Conservation (phyloP, 164 flowering plant genomes). For the Amborella trichopoda region DNA sequence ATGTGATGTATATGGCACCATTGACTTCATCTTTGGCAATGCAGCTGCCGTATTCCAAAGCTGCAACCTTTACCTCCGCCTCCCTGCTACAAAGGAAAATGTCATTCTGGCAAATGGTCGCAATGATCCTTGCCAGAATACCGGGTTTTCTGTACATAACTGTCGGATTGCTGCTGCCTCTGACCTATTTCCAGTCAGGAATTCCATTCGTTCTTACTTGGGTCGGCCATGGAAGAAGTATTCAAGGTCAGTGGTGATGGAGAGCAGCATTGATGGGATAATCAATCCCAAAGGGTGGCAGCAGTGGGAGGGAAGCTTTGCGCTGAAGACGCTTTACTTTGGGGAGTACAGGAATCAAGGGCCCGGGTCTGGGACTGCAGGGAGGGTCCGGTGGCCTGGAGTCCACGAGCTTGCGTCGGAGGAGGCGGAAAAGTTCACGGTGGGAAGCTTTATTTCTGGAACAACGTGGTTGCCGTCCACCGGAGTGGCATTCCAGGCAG, state of each 20-base stretch:
- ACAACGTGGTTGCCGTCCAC: slow-evolving; percentile 31
- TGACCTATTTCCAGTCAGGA: slow-evolving; percentile 16
- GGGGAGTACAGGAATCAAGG: slow-evolving; percentile 33
- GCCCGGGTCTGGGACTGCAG: slow-evolving; percentile 22
- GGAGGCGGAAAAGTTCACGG: slow-evolving; percentile 26
- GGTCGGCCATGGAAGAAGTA: slow-evolving; percentile 47
- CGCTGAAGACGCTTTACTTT: slow-evolving; percentile 20
- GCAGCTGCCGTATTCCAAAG: slow-evolving; percentile 32
- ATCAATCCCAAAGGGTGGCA: slow-evolving; percentile 29
- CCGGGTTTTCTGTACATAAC: slow-evolving; percentile 31
- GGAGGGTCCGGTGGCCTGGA: slow-evolving; percentile 33
- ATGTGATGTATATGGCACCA: slow-evolving; percentile 30
- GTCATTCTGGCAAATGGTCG: slow-evolving; percentile 35
- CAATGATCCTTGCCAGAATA: slow-evolving; percentile 29
- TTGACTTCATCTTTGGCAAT: slow-evolving; percentile 42
- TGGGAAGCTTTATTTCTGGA: slow-evolving; percentile 23
- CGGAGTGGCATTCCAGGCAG: slow-evolving; percentile 20
- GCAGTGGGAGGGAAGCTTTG: slow-evolving; percentile 21
- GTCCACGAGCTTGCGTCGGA: slow-evolving; percentile 20
- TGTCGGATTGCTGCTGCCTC: slow-evolving; percentile 17
- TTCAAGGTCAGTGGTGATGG: slow-evolving; percentile 35
- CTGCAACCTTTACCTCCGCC: slow-evolving; percentile 21
- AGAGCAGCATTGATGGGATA: slow-evolving; percentile 23
- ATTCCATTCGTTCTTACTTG: slow-evolving; percentile 18
- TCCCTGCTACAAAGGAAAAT: slow-evolving; percentile 15